Evolutionary conservation across 345 rosid genomes (phyloP), one percentile per base, ranked within the genome.

Genomic region (Lenwebbia sp.): DNA sequence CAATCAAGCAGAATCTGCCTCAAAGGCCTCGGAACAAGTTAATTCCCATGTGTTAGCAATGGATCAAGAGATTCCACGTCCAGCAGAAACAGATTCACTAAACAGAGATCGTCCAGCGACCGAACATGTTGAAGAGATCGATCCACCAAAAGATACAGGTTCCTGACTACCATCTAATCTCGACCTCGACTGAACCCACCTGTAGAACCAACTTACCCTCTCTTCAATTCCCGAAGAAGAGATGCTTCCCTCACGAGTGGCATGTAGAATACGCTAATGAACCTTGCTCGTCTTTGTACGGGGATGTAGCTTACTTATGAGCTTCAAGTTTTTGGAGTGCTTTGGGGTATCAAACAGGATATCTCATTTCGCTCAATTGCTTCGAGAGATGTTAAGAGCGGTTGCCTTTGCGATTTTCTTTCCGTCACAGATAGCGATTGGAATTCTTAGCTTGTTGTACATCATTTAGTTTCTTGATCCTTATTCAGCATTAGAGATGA

Each of bases 11-110:
- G 47, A 74, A 54, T 54, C 56, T 44, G 83, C 84, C n/a, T 52
- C 57, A 0, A 51, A 33, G 47, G 87, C 82, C 57, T 25, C 37
- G 37, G 86, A 82, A 52, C 78, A 55, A 57, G 85, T 84, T 49
- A 85, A 84, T 23, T 65, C 86, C 25, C 82, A 85, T 11, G 83
- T 83, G 8, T 33, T 41, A 26, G 87, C 74, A 75, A 84, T 82
- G 23, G 89, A 88, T 55, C 86, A 89, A 84, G 83, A 70, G 40
- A 83, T 70, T 82, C 58, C 52, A 28, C 89, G 82, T 54, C 40
- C 88, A 30, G 84, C 87, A 30, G 88, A 65, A 85, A 81, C 84
- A 21, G 86, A 85, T 82, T 87, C 86, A 33, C 83, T 76, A n/a
- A 88, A 85, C 50, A 25, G 37, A 10, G 44, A 28, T 47, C 49